Evolutionary conservation across 2,329 filamentous ascomycete genomes (phyloP).

Genomic region (Fusarium sp.): DNA sequence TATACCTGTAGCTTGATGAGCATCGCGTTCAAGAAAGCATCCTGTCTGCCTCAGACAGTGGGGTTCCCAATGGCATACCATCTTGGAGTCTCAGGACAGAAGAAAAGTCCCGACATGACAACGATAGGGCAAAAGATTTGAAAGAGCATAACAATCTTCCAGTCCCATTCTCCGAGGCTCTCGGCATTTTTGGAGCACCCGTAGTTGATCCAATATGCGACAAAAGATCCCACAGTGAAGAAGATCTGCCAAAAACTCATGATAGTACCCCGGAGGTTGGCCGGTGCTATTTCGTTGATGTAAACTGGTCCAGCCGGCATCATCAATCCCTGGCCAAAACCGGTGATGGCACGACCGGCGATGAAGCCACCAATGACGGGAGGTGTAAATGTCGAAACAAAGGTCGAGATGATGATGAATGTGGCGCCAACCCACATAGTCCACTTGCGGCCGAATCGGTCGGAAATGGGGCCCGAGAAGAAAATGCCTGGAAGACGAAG

Average conservation of each 20-base stretch:
- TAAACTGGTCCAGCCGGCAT: slow-evolving; percentile 75
- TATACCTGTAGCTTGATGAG: not conserved
- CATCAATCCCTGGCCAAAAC: slow-evolving; percentile 75
- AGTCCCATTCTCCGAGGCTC: slow-evolving; percentile 74
- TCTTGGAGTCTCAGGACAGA: slow-evolving; percentile 73
- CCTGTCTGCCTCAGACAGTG: slow-evolving; percentile 67
- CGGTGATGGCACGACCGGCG: slow-evolving; percentile 73
- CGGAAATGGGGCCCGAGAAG: not conserved
- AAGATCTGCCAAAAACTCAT: slow-evolving; percentile 75
- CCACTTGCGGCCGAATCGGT: slow-evolving; percentile 6
- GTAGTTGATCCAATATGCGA: slow-evolving; percentile 66
- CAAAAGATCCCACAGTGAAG: slow-evolving; percentile 69
- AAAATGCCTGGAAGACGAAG: not conserved
- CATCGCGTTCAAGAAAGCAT: slow-evolving; percentile 54
- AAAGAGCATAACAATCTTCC: slow-evolving; percentile 77
- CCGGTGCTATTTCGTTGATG: slow-evolving; percentile 73
- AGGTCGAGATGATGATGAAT: not conserved
- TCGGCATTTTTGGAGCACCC: slow-evolving; percentile 65
- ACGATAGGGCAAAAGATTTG: slow-evolving; percentile 72
- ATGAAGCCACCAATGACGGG: slow-evolving; percentile 69
- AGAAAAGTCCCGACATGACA: slow-evolving; percentile 71
- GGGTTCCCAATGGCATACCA: slow-evolving; percentile 71
- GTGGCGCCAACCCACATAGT: not conserved
- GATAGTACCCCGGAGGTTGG: slow-evolving; percentile 71
- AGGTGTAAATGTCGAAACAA: slow-evolving; percentile 5